Percentiles rank a stretch among this genome's conserved stretches.
Evolutionary conservation across 371 early-diverging fungal genomes (phyloP).

Genomic region (Dinochytrium kinnereticum): DNA sequence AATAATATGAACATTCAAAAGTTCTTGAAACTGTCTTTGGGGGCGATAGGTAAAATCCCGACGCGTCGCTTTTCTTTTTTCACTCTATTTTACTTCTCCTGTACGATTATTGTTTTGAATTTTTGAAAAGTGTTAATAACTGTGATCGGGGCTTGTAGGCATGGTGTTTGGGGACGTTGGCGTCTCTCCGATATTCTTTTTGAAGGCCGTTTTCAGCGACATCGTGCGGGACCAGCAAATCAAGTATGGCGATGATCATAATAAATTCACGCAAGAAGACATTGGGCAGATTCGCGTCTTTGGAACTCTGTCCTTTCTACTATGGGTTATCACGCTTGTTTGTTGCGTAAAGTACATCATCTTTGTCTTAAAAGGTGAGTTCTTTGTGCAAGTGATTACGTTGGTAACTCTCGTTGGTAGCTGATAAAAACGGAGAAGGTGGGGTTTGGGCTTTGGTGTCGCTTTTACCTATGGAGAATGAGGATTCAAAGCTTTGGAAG

Average conservation of each 20-base stretch:
- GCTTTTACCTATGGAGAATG: slow-evolving; percentile 47
- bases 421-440: slow-evolving; percentile 69
- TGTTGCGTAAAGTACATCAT: slow-evolving; percentile 59
- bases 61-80: neutral
- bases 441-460: slow-evolving; percentile 67
- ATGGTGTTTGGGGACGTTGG: slow-evolving; percentile 64
- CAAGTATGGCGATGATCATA: neutral
- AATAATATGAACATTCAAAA: slow-evolving; percentile 40
- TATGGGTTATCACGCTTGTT: slow-evolving; percentile 63
- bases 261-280: neutral
- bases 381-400: neutral
- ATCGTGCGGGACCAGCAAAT: neutral
- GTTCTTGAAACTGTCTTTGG: slow-evolving; percentile 38
- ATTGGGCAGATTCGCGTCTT: neutral
- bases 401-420: slow-evolving; percentile 19
- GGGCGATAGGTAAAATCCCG: slow-evolving; percentile 46
- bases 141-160: too few relatives aligned
- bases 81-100: neutral
- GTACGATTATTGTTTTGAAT: neutral
- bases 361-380: slow-evolving; percentile 51
- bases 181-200: slow-evolving; percentile 61
- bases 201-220: slow-evolving; percentile 49
- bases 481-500: slow-evolving; percentile 30
- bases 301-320: slow-evolving; percentile 57
- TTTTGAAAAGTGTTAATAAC: too few relatives aligned